Evolutionary conservation across 1,139 yeast species (phyloP).

Genomic region (Kodamaea suecica): DNA sequence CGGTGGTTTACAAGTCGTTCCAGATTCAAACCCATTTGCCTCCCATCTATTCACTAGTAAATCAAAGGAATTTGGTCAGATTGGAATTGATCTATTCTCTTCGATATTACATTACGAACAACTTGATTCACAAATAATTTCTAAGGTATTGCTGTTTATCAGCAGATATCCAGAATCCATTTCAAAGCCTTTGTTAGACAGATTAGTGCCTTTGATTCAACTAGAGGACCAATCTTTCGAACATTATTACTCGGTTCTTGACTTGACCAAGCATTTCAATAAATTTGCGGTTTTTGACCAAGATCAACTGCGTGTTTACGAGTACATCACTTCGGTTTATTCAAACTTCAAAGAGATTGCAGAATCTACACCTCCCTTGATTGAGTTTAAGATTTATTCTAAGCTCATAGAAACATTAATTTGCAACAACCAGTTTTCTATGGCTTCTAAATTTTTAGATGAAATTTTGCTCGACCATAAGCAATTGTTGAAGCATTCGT

Average conservation of each 20-base stretch:
- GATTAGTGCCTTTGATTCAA: conserved; percentile 14
- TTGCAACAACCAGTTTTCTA: conserved; percentile 43
- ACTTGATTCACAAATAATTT: conserved; percentile 26
- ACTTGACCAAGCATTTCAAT: conserved; percentile 24
- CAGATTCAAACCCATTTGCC: conserved; percentile 8
- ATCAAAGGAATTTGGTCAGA: conserved; percentile 57
- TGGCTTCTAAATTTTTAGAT: conserved; percentile 58
- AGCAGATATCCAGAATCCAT: conserved; percentile 29
- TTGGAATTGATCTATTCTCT: conserved; percentile 57
- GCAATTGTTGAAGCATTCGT: conserved; percentile 12
- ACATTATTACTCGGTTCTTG: conserved; percentile 17
- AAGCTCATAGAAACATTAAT: conserved; percentile 51
- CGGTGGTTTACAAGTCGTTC: conserved; percentile 41
- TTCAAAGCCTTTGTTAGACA: conserved; percentile 20
- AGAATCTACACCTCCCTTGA: conserved; percentile 2
- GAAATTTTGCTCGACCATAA: conserved; percentile 34
- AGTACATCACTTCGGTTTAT: conserved; percentile 28
- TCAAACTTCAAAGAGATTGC: conserved; percentile 18
- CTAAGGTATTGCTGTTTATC: conserved; percentile 26
- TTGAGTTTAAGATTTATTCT: conserved; percentile 49
- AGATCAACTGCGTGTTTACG: conserved; percentile 21
- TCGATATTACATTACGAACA: conserved; percentile 36
- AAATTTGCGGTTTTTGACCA: conserved; percentile 16
- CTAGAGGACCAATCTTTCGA: conserved; percentile 3
- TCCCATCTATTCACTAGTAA: conserved; percentile 7